Conservation (phyloP, 2,329 filamentous ascomycete genomes). For the Sphaerulina vaccinii region DNA sequence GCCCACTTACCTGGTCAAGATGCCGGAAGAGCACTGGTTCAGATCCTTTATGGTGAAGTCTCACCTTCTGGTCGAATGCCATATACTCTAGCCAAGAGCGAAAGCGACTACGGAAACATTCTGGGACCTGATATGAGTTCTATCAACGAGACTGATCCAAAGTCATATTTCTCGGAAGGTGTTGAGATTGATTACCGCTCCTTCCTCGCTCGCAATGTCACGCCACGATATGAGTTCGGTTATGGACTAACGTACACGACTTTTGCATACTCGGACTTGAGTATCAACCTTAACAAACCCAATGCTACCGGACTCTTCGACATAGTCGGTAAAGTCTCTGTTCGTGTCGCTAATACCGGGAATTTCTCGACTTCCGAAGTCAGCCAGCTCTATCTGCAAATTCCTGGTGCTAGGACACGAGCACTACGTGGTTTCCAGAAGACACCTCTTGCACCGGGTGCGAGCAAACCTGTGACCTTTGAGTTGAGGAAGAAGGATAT, state of each 20-base stretch:
- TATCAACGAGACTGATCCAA: conserved; percentile 69
- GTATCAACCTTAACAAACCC: conserved; percentile 47
- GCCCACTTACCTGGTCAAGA: conserved; percentile 88
- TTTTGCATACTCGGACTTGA: conserved; percentile 65
- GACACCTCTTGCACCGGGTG: conserved; percentile 32
- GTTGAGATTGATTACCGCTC: conserved; percentile 87
- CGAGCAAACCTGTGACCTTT: conserved; percentile 34
- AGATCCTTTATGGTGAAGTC: conserved; percentile 74
- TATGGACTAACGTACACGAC: conserved; percentile 82
- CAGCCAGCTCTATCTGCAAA: conserved; percentile 58
- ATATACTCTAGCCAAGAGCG: conserved; percentile 76
- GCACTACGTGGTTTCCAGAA: conserved; percentile 49
- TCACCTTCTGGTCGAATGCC: conserved; percentile 82
- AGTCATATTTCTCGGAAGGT: conserved; percentile 80
- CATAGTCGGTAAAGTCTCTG: conserved; percentile 50
- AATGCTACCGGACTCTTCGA: conserved; percentile 67
- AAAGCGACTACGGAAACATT: conserved; percentile 75
- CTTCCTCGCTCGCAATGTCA: conserved; percentile 74
- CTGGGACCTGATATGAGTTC: too few species aligned
- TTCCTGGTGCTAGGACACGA: conserved; percentile 37
- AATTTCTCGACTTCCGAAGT: conserved; percentile 52
- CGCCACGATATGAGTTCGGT: conserved; percentile 81
- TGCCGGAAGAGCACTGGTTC: conserved; percentile 75
- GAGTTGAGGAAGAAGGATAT: conserved; percentile 38
- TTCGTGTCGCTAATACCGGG: conserved; percentile 64